Percentiles rank a stretch among this genome's conserved stretches.
phyloP scores from a whole-genome alignment of 2,329 filamentous ascomycete species.

The Dissoconium aciculare region DNA sequence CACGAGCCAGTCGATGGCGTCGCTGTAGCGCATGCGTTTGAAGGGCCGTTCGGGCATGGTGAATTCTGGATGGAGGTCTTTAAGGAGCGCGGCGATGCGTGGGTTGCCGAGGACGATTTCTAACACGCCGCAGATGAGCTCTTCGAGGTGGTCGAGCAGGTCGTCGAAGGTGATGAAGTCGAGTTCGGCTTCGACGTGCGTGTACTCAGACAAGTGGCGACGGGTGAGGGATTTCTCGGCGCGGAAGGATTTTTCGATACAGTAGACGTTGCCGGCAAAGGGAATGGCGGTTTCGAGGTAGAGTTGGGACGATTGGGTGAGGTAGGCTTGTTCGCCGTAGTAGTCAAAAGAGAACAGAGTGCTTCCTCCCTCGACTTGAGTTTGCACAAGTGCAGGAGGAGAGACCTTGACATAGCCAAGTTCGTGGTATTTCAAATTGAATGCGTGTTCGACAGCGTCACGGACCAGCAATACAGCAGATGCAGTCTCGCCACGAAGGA shows the following conservation, averaged over 20 bases:
- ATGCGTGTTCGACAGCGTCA: conserved; percentile 64
- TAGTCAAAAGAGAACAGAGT: conserved; percentile 83
- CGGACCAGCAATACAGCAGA: conserved; percentile 81
- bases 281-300: conserved; percentile 93
- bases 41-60: conserved; percentile 69
- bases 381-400: conserved; percentile 84
- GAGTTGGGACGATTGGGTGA: conserved; percentile 92
- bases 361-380: conserved; percentile 81
- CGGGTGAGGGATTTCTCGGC: conserved; percentile 92
- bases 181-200: conserved; percentile 88
- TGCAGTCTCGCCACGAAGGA: conserved; percentile 68
- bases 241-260: conserved; percentile 96
- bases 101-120: conserved; percentile 62
- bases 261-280: conserved; percentile 87
- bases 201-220: conserved; percentile 90
- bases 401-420: conserved; percentile 66
- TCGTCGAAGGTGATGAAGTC: conserved; percentile 92
- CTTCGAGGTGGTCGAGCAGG: conserved; percentile 73
- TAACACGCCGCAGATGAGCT: conserved; percentile 74
- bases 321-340: conserved; percentile 79
- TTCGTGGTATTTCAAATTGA: conserved; percentile 65
- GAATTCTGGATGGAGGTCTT: conserved; percentile 85
- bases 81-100: conserved; percentile 55
- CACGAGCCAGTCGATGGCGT: conserved; percentile 87
- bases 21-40: conserved; percentile 83